Conservation (phyloP, 495 filamentous ascomycete genomes). For the Xylaria scruposa region DNA sequence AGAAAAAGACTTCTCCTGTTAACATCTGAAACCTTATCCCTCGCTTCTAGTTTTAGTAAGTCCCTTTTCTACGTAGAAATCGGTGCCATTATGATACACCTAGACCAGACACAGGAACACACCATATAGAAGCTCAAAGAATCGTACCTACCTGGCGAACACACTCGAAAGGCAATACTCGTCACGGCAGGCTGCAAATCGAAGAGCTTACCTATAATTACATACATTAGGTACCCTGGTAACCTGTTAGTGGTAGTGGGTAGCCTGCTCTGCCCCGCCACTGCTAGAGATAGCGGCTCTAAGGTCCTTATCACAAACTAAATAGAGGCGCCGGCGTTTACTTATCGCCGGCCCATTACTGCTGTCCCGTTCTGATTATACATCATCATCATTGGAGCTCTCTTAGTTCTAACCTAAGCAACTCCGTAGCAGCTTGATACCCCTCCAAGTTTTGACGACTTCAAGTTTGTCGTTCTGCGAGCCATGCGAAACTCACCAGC, state of each 20-base stretch:
- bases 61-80: neutral
- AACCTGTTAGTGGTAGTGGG: neutral
- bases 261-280: slow-evolving; percentile 2
- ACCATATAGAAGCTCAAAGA: neutral
- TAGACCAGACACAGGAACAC: neutral
- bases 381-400: slow-evolving; percentile 34
- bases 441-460: neutral
- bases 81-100: neutral
- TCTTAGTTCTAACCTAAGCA: neutral
- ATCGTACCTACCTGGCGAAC: too few relatives aligned
- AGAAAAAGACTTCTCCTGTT: neutral
- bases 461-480: slow-evolving; percentile 13
- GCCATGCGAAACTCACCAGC: slow-evolving; percentile 32
- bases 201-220: too few relatives aligned
- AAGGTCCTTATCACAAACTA: neutral
- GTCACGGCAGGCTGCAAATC: too few relatives aligned
- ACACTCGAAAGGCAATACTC: too few relatives aligned
- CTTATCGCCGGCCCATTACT: slow-evolving; percentile 33
- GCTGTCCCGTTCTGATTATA: slow-evolving; percentile 10
- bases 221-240: too few relatives aligned
- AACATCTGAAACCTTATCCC: neutral
- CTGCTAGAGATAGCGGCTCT: slow-evolving; percentile 7
- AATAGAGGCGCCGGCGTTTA: slow-evolving; percentile 26
- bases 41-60: neutral
- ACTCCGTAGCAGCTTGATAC: neutral